phyloP scores from a whole-genome alignment of 169 alveolate genomes.

The Plasmodium malariae region DNA sequence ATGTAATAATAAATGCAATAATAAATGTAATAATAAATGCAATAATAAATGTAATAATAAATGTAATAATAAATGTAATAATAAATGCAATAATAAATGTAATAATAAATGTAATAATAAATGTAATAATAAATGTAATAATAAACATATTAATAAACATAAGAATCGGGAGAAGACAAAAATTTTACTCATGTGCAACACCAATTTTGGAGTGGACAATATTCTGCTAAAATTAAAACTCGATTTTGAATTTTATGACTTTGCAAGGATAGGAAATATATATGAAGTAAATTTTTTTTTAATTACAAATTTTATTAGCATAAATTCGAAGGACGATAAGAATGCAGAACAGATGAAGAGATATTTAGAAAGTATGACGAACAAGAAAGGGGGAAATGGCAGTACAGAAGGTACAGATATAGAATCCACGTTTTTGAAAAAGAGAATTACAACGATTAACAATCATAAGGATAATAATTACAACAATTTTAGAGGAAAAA shows the following conservation, averaged over 20 bases:
- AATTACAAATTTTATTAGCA: conserved; percentile 49
- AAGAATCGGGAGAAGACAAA: not conserved
- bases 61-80: no score
- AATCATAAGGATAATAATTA: not conserved
- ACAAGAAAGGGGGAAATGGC: not conserved
- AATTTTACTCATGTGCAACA: conserved; percentile 50
- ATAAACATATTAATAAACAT: not conserved
- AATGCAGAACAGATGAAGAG: conserved; percentile 1
- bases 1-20: no score
- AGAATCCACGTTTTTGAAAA: not conserved
- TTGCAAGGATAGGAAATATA: conserved; percentile 52
- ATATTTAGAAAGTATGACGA: conserved; percentile 9
- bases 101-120: no score
- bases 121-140: no score
- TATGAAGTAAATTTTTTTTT: conserved; percentile 38
- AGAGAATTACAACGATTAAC: not conserved
- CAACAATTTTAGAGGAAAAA: not conserved
- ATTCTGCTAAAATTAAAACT: conserved; percentile 37
- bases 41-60: no score
- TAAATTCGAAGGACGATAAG: conserved; percentile 24
- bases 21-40: no score
- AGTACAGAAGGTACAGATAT: not conserved
- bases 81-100: no score
- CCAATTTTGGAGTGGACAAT: conserved; percentile 48
- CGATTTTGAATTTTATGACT: conserved; percentile 56